Conservation (phyloP, 148 eudicot species). For the Rhododendron mucronatum region DNA sequence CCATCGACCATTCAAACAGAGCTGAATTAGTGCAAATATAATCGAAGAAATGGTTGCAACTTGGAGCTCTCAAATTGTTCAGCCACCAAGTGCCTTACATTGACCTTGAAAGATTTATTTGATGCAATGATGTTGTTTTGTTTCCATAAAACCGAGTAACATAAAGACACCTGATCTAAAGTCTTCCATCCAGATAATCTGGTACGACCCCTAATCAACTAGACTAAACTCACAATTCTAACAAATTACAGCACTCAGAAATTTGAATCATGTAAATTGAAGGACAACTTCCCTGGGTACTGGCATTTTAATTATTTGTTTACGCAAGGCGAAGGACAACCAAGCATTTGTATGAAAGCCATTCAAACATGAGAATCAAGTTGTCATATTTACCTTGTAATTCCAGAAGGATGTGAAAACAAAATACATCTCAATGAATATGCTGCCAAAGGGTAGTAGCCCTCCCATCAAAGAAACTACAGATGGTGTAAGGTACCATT, state of each 20-base stretch:
- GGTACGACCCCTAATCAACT: not conserved
- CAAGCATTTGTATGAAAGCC: slow-evolving; percentile 10
- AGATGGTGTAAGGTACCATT: slow-evolving; percentile 88
- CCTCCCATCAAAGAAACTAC: slow-evolving; percentile 76
- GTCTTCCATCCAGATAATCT: not conserved
- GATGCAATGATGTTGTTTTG: not conserved
- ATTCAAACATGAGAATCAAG: not conserved
- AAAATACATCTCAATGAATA: slow-evolving; percentile 81
- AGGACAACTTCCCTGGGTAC: not conserved
- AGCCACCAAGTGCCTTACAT: not conserved
- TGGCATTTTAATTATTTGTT: not conserved
- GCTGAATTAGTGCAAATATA: not conserved
- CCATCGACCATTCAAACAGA: not conserved
- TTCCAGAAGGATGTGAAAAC: slow-evolving; percentile 87
- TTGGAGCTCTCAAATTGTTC: not conserved
- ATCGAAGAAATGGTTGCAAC: not conserved
- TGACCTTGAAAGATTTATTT: not conserved
- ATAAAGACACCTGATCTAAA: not conserved
- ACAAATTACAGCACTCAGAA: not conserved
- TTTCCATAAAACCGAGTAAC: not conserved
- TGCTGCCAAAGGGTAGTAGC: slow-evolving; percentile 80
- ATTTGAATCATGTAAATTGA: not conserved
- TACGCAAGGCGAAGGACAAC: not conserved
- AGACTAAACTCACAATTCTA: not conserved
- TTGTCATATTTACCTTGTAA: slow-evolving; percentile 55